Evolutionary conservation across 140 eudicot species (phyloP).

Genomic region (Oenanthe javanica): DNA sequence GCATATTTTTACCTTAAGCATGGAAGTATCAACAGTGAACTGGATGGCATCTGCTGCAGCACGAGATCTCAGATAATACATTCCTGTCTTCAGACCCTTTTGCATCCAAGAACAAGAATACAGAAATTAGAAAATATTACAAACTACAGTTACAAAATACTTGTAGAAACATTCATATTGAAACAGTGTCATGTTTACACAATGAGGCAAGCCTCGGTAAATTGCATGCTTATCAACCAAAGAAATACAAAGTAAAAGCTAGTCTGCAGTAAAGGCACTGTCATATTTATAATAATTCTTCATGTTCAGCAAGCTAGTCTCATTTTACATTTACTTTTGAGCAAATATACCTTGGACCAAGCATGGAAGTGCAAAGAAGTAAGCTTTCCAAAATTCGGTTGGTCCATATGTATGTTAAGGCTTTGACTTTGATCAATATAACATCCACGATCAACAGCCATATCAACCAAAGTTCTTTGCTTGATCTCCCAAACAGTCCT

Average conservation of each 20-base stretch:
- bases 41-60: constrained; percentile 98
- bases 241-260: not conserved
- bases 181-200: not conserved
- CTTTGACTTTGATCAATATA: constrained; percentile 64
- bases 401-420: constrained; percentile 53
- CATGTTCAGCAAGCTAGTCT: not conserved
- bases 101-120: constrained; percentile 5
- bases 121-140: not conserved
- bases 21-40: constrained; percentile 60
- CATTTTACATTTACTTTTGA: not conserved
- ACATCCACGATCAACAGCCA: constrained; percentile 63
- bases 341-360: constrained; percentile 60
- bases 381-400: constrained; percentile 43
- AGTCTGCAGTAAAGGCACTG: not conserved
- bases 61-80: constrained; percentile 81
- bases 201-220: not conserved
- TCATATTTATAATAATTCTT: not conserved
- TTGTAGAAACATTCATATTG: too few species aligned
- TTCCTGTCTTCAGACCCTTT: constrained; percentile 86
- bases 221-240: not conserved
- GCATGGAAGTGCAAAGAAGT: constrained; percentile 65
- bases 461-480: constrained; percentile 46
- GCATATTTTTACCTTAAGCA: constrained; percentile 39
- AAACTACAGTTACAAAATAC: too few species aligned
- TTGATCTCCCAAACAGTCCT: constrained; percentile 77